Conservation (phyloP, 768 basidiomycete species). For the Podaxis sp. region DNA sequence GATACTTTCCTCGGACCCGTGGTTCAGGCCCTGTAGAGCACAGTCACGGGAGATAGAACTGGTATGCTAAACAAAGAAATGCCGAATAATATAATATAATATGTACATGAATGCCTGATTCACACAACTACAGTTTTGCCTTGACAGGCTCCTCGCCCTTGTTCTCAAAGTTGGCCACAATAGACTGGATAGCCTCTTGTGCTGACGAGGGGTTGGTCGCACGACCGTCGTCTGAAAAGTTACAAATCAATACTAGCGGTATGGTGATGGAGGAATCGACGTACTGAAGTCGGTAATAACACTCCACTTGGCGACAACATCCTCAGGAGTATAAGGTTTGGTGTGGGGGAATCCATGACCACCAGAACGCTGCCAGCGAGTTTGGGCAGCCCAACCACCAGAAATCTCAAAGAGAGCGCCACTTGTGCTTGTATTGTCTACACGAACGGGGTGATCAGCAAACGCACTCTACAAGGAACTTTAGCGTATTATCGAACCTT, state of each 20-base stretch:
- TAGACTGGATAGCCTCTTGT: conserved; percentile 72
- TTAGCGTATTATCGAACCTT: conserved; percentile 32
- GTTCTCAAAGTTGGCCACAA: conserved; percentile 50
- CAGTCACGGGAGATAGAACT: background rate
- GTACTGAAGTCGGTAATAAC: conserved; percentile 80
- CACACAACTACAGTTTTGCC: conserved; percentile 44
- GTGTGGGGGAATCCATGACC: conserved; percentile 87
- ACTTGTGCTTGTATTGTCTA: conserved; percentile 68
- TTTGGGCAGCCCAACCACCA: conserved; percentile 90
- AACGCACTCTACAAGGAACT: background rate
- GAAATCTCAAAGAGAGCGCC: conserved; percentile 81
- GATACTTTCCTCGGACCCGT: too few species aligned
- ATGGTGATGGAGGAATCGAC: conserved; percentile 17
- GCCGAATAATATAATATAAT: background rate
- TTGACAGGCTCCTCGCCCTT: conserved; percentile 35
- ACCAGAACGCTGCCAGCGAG: conserved; percentile 88
- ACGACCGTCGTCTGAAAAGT: conserved; percentile 62
- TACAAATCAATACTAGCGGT: background rate
- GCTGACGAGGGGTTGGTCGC: conserved; percentile 77
- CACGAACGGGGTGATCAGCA: background rate
- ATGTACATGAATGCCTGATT: background rate
- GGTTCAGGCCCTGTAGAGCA: too few species aligned
- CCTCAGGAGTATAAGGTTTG: conserved; percentile 72
- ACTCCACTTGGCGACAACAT: conserved; percentile 75
- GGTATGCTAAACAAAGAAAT: background rate